Evolutionary conservation across 2,329 filamentous ascomycete species (phyloP).

Genomic region (Colletotrichum gloeosporioides): DNA sequence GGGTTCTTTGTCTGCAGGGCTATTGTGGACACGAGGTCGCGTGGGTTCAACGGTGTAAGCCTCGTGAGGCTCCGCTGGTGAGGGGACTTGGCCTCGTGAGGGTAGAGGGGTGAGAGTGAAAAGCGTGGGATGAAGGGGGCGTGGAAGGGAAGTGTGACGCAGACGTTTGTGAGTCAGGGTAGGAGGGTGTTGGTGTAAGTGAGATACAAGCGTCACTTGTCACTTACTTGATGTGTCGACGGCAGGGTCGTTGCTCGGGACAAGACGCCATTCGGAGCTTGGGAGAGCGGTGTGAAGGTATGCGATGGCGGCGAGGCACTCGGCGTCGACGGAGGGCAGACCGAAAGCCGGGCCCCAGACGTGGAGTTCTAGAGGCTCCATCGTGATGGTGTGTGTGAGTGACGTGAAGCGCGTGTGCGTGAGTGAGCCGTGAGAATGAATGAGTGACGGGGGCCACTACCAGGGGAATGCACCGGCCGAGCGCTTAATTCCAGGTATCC

Average conservation of each 20-base stretch:
- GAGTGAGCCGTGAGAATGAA: not conserved
- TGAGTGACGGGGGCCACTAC: not conserved
- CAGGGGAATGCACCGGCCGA: not conserved
- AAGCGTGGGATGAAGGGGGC: constrained; percentile 29
- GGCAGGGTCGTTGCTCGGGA: constrained; percentile 76
- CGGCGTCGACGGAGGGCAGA: constrained; percentile 87
- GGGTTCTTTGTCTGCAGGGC: constrained; percentile 21
- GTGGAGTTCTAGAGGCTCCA: constrained; percentile 72
- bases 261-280: constrained; percentile 67
- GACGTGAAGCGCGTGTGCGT: not conserved
- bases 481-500: not conserved
- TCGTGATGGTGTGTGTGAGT: not conserved
- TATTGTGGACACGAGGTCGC: not conserved
- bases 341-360: constrained; percentile 91
- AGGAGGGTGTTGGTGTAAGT: constrained; percentile 8
- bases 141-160: not conserved
- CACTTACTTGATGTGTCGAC: constrained; percentile 73
- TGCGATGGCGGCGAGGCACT: constrained; percentile 84
- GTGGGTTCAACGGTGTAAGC: constrained; percentile 26
- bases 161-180: not conserved
- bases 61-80: not conserved
- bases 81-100: not conserved
- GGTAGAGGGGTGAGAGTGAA: not conserved
- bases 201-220: not conserved
- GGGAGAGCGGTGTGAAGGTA: constrained; percentile 72